Evolutionary conservation across 495 filamentous ascomycete genomes (phyloP), one percentile per base, ranked within the genome.

Genomic region (Neurospora sp.): DNA sequence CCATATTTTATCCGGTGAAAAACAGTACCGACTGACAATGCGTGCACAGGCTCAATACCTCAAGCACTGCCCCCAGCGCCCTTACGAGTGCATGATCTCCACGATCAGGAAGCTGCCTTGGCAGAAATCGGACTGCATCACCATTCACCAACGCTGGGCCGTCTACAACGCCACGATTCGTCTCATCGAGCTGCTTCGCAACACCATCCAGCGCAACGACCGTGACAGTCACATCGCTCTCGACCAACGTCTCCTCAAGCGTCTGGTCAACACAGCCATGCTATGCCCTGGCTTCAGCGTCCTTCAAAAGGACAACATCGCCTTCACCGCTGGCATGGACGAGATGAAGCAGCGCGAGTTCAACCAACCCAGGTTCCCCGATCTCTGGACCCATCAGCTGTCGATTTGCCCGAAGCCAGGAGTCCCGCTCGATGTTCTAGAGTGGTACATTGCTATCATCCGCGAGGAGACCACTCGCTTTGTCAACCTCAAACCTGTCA

Each of bases 41-140:
- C 44, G 9, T 48, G 12, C 14, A 31, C 70, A 93, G 91, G 90
- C 89, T 62, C 86, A 86, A 1, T 94, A 90, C 76, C 85, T 88
- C 5, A 82, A 81, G 39, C 87, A 90, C 72, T 91, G 89, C 72
- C 89, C 88, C 7, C 90, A 94, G 81, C 90, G 92, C 2, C 87
- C 89, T 11, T 94, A 89, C 75, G 93, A 96, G 82, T 90, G 86
- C 46, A 85, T 92, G 78, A 92, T 93, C 75, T 92, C 88, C 75
- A 92, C 90, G 0, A 82, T 96, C 70, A 87, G 87, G 77, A 96
- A 94, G 84, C 84, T 91, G 75, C 93, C 93, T 0, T 96, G 92
- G 93, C 86, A 87, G 44, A 84, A 85, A 39, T 81, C 87, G 1
- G 80, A 89, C 38, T 69, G 86, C 73, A 91, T 93, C 82, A 92